Evolutionary conservation across 768 basidiomycete genomes (phyloP).

Genomic region (Imleria badia): DNA sequence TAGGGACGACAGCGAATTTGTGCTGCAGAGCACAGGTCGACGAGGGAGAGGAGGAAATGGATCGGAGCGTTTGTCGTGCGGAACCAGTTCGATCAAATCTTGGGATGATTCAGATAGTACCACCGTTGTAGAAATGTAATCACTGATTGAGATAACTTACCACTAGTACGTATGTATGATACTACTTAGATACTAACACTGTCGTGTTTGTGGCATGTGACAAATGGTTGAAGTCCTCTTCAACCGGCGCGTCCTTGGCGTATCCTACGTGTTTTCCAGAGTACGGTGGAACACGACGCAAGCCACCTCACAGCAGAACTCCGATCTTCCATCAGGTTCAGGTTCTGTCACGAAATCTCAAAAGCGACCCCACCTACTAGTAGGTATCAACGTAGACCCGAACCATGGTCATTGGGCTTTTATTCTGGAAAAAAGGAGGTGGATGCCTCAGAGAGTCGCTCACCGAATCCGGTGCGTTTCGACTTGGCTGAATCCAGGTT

Average conservation of each 20-base stretch:
- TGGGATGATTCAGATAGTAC: too few relatives aligned
- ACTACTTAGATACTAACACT: too few relatives aligned
- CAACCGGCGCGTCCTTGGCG: conserved; percentile 20
- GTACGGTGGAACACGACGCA: conserved; percentile 27
- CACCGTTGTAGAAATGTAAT: background rate
- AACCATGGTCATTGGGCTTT: conserved; percentile 79
- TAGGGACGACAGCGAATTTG: background rate
- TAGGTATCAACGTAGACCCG: conserved; percentile 44
- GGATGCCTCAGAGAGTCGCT: conserved; percentile 41
- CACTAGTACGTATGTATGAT: too few relatives aligned
- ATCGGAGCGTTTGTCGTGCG: background rate
- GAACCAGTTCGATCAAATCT: background rate
- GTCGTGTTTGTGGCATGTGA: too few relatives aligned
- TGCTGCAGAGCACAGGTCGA: background rate
- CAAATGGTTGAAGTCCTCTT: too few relatives aligned
- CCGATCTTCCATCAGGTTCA: background rate
- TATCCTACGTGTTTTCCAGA: conserved; percentile 11
- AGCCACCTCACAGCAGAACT: background rate
- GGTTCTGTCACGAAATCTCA: conserved; percentile 24
- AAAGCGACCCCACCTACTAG: conserved; percentile 45
- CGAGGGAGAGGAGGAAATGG: too few relatives aligned
- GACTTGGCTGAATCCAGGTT: background rate
- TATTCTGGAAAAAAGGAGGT: conserved; percentile 60
- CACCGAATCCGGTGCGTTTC: conserved; percentile 37
- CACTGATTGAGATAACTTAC: too few relatives aligned